Evolutionary conservation across 345 rosid species (phyloP).

Genomic region (Heritiera littoralis): DNA sequence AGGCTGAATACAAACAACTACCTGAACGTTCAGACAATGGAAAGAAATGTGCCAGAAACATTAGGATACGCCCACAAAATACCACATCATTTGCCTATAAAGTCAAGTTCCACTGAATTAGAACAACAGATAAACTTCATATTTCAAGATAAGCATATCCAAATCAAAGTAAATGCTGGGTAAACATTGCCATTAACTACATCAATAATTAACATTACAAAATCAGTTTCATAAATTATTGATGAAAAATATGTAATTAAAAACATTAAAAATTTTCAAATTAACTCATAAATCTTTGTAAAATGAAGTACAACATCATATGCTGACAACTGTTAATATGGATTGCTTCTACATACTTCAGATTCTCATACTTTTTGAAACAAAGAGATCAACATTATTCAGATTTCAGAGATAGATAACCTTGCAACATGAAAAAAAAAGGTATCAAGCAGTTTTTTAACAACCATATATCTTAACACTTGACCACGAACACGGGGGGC

Average conservation of each 20-base stretch:
- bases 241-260: neutral
- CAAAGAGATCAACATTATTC: neutral
- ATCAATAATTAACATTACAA: neutral
- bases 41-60: constrained; percentile 95
- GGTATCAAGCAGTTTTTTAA: neutral
- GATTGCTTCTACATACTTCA: neutral
- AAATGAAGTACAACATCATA: neutral
- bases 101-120: constrained; percentile 25
- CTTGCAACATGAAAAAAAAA: neutral
- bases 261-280: neutral
- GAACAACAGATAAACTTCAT: neutral
- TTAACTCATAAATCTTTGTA: neutral
- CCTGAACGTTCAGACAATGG: constrained; percentile 98
- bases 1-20: constrained; percentile 29
- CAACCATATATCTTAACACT: neutral
- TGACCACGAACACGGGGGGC: neutral
- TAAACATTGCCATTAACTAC: neutral
- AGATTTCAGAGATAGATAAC: neutral
- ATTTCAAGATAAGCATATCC: neutral
- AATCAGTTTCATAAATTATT: neutral
- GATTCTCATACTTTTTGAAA: neutral
- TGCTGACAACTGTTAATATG: neutral
- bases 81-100: constrained; percentile 94
- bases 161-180: neutral
- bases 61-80: constrained; percentile 94